Evolutionary conservation across 495 filamentous ascomycete genomes (phyloP).

Genomic region (Penicillium verhagenii): DNA sequence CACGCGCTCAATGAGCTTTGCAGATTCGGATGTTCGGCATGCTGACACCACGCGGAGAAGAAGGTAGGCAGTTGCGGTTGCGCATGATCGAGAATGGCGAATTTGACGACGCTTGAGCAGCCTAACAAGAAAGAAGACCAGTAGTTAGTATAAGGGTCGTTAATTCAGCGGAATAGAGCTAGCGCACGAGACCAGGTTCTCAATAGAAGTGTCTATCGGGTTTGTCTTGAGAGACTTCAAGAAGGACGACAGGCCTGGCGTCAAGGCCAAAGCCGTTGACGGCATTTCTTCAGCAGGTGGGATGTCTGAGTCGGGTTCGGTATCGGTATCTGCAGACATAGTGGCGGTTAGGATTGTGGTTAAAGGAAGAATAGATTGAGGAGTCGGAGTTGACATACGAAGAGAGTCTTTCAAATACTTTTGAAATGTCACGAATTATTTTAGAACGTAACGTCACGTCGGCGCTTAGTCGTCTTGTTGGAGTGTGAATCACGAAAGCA

Average conservation of each 20-base stretch:
- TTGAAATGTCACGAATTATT: no score
- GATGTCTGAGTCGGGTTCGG: slow-evolving; percentile 9
- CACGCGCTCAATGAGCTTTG: slow-evolving; percentile 73
- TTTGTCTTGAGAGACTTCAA: slow-evolving; percentile 72
- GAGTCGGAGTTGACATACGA: no score
- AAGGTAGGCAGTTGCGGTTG: slow-evolving; percentile 83
- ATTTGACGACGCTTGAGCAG: slow-evolving; percentile 90
- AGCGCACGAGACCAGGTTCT: slow-evolving; percentile 74
- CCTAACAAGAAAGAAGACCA: slow-evolving; percentile 39
- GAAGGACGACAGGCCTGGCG: slow-evolving; percentile 72
- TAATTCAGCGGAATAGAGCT: background rate
- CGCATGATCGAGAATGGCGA: slow-evolving; percentile 79
- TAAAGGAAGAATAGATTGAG: background rate
- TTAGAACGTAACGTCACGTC: no score
- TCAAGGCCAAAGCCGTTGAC: slow-evolving; percentile 43
- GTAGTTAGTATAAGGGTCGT: background rate
- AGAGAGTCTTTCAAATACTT: background rate
- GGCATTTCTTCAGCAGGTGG: slow-evolving; percentile 45
- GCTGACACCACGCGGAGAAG: slow-evolving; percentile 79
- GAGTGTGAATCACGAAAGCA: background rate
- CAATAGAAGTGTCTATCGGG: slow-evolving; percentile 74
- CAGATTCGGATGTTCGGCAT: slow-evolving; percentile 63
- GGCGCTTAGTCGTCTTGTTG: no score
- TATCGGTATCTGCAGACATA: background rate
- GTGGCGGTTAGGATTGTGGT: background rate